Evolutionary conservation across 1,284 basidiomycete genomes (phyloP).

Genomic region (Heliocybe sulcata): DNA sequence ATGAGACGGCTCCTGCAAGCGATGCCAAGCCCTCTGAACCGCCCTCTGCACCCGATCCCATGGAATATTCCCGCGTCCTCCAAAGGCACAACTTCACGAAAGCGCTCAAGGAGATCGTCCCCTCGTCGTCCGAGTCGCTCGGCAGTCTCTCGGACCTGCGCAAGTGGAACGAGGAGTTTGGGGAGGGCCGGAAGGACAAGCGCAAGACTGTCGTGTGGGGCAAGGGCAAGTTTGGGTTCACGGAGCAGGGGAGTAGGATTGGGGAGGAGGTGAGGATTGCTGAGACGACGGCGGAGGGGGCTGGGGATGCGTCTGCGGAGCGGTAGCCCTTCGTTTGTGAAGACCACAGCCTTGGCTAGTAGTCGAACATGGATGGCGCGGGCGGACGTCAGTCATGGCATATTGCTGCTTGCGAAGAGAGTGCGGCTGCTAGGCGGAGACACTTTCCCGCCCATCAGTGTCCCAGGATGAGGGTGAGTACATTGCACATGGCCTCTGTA

Average conservation of each 20-base stretch:
- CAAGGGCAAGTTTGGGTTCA: constrained; percentile 1
- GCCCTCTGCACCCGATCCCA: not conserved
- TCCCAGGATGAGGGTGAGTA: too few relatives aligned
- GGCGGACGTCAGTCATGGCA: too few relatives aligned
- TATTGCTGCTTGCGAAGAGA: too few relatives aligned
- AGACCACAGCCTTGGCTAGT: too few relatives aligned
- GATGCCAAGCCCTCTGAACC: constrained; percentile 8
- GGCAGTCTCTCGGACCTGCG: constrained; percentile 77
- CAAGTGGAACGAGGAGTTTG: constrained; percentile 91
- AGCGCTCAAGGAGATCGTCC: constrained; percentile 82
- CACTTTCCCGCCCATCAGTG: too few relatives aligned
- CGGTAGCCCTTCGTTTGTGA: not conserved
- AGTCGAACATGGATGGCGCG: too few relatives aligned
- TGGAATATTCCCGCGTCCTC: constrained; percentile 32
- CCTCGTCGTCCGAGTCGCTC: constrained; percentile 75
- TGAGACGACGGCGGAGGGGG: not conserved
- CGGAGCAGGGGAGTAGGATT: constrained; percentile 1
- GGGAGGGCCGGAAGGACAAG: constrained; percentile 63
- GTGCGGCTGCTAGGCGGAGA: too few relatives aligned
- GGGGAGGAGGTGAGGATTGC: not conserved
- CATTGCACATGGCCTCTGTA: too few relatives aligned
- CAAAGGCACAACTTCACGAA: constrained; percentile 65
- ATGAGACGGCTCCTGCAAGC: not conserved
- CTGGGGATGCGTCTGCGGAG: not conserved
- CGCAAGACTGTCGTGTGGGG: constrained; percentile 3